Percentiles rank a stretch among this genome's conserved stretches.
Evolutionary conservation across 139 green algal genomes (phyloP).

Genomic region (Eudorina sp.): DNA sequence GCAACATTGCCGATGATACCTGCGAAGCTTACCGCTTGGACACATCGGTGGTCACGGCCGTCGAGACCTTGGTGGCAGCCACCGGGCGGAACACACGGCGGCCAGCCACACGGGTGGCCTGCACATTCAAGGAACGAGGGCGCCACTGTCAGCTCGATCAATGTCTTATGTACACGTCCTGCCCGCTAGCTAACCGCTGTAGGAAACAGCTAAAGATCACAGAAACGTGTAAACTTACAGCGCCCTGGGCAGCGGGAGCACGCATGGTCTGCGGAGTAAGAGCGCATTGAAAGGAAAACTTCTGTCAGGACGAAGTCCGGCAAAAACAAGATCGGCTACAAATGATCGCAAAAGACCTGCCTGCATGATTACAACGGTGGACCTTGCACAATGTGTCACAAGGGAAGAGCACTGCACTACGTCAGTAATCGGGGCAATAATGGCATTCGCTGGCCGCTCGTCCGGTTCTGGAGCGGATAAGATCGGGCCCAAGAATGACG

Average conservation of each 20-base stretch:
- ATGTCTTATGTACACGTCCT: too few species aligned
- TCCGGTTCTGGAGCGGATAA: constrained; percentile 36
- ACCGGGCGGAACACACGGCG: constrained; percentile 47
- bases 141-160: not conserved
- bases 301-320: not conserved
- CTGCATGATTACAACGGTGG: constrained; percentile 26
- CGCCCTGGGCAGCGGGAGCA: constrained; percentile 49
- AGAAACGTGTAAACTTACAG: constrained; percentile 43
- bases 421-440: not conserved
- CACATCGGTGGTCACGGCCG: constrained; percentile 31
- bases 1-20: too few species aligned
- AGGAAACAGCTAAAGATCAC: not conserved
- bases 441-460: not conserved
- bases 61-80: constrained; percentile 40
- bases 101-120: constrained; percentile 50
- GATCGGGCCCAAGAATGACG: not conserved
- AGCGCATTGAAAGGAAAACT: not conserved
- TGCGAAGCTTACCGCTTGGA: constrained; percentile 42
- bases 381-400: not conserved
- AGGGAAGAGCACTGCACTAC: not conserved
- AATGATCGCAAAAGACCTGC: not conserved
- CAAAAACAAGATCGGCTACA: not conserved
- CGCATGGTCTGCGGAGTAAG: constrained; percentile 55
- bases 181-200: too few species aligned
- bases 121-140: not conserved